Evolutionary conservation across 192 early-diverging fungal species (phyloP).

Genomic region (Rhizophagus clarus): DNA sequence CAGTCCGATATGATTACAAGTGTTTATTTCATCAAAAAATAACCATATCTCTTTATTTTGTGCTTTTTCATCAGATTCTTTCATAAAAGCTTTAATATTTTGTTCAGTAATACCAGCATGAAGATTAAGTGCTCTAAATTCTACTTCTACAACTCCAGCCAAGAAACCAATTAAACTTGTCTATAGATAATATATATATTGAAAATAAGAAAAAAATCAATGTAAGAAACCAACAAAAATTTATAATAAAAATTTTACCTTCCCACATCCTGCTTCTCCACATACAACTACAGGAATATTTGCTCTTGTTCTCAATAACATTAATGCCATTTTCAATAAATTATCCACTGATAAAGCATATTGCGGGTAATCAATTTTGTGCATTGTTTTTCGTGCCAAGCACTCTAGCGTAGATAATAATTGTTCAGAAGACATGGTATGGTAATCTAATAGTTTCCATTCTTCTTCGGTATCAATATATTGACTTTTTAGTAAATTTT

Average conservation of each 20-base stretch:
- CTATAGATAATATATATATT: neutral
- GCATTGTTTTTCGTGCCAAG: slow-evolving; percentile 17
- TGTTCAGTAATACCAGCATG: slow-evolving; percentile 31
- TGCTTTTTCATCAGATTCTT: slow-evolving; percentile 11
- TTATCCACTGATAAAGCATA: slow-evolving; percentile 29
- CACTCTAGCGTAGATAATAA: slow-evolving; percentile 16
- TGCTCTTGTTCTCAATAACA: slow-evolving; percentile 29
- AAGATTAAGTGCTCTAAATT: slow-evolving; percentile 12
- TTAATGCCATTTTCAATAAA: slow-evolving; percentile 32
- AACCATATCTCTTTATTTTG: slow-evolving; percentile 23
- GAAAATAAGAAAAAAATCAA: neutral
- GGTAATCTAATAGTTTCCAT: slow-evolving; percentile 23
- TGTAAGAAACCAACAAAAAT: neutral
- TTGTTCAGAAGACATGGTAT: neutral
- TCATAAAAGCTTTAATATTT: slow-evolving; percentile 16
- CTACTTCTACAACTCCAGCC: slow-evolving; percentile 27
- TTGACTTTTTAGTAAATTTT: slow-evolving; percentile 30
- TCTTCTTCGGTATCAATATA: neutral
- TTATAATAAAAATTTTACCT: slow-evolving; percentile 4
- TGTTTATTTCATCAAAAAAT: slow-evolving; percentile 34
- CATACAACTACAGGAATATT: slow-evolving; percentile 34
- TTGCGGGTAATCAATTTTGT: neutral
- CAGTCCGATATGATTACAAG: slow-evolving; percentile 28
- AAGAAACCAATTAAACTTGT: slow-evolving; percentile 32
- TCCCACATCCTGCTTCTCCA: slow-evolving; percentile 32